Evolutionary conservation across 1,284 basidiomycete genomes (phyloP).

Genomic region (Anthracocystis walkeri): DNA sequence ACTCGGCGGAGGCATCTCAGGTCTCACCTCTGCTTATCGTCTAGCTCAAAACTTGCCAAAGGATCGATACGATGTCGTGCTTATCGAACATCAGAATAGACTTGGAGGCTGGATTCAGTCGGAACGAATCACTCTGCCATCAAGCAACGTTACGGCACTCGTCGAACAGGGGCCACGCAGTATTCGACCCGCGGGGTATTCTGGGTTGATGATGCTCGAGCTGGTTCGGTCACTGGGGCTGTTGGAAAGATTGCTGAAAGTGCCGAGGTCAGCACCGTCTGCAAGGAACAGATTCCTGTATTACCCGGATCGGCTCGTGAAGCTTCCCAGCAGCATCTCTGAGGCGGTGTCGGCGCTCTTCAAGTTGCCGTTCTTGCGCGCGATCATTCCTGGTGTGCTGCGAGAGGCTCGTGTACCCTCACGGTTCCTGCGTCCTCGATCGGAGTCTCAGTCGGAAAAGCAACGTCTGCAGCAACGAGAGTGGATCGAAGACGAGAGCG

Average conservation of each 20-base stretch:
- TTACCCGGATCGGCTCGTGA: conserved; percentile 74
- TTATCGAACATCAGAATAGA: conserved; percentile 77
- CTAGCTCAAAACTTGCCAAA: conserved; percentile 77
- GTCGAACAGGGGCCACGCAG: conserved; percentile 64
- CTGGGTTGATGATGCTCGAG: conserved; percentile 74
- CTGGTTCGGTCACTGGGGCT: conserved; percentile 81
- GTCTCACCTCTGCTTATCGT: conserved; percentile 83
- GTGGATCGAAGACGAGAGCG: conserved; percentile 77
- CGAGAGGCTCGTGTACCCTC: conserved; percentile 74
- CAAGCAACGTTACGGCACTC: conserved; percentile 38
- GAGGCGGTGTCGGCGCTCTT: conserved; percentile 67
- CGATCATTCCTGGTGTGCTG: conserved; percentile 65
- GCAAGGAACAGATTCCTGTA: conserved; percentile 81
- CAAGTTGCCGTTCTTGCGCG: conserved; percentile 56
- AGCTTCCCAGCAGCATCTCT: conserved; percentile 72
- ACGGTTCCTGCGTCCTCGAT: conserved; percentile 70
- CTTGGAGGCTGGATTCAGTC: conserved; percentile 87
- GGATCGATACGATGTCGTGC: conserved; percentile 73
- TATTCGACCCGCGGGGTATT: conserved; percentile 60
- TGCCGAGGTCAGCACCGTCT: conserved; percentile 77
- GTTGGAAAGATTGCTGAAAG: conserved; percentile 75
- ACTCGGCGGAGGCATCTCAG: conserved; percentile 84
- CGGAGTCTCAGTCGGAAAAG: conserved; percentile 63
- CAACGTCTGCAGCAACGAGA: conserved; percentile 37
- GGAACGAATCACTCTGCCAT: conserved; percentile 72